phyloP scores from a whole-genome alignment of 139 green algal genomes.

The Deuterostichococcus epilithicus region DNA sequence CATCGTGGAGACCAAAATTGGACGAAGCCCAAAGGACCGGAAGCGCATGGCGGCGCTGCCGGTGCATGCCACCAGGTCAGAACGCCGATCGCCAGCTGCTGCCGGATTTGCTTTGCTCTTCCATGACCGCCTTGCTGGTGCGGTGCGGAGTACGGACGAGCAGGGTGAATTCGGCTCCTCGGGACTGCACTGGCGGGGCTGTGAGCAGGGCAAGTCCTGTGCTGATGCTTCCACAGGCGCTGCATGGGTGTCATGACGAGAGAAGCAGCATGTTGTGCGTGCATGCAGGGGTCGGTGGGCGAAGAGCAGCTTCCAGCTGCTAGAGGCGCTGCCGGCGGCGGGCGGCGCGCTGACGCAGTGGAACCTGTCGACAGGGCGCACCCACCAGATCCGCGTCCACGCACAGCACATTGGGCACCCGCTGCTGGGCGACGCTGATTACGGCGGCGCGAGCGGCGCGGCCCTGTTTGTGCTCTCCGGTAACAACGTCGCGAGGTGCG shows the following conservation, averaged over 20 bases:
- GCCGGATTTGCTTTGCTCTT: not conserved
- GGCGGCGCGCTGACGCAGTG: conserved; percentile 80
- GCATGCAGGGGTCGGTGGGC: conserved; percentile 50
- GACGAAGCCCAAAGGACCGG: conserved; percentile 57
- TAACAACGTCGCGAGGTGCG: conserved; percentile 8
- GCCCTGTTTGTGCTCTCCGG: conserved; percentile 9
- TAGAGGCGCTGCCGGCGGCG: conserved; percentile 63
- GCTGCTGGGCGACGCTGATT: conserved; percentile 85
- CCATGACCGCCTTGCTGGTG: too few relatives aligned
- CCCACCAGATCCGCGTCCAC: conserved; percentile 95
- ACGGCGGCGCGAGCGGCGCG: conserved; percentile 54
- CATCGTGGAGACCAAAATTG: conserved; percentile 70
- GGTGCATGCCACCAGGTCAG: conserved; percentile 32
- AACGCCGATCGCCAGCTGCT: not conserved
- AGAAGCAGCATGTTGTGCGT: not conserved
- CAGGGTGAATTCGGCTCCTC: too few relatives aligned
- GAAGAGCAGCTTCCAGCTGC: conserved; percentile 72
- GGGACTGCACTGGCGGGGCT: too few relatives aligned
- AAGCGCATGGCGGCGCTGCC: conserved; percentile 71
- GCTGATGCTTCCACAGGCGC: too few relatives aligned
- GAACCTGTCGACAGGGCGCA: conserved; percentile 90
- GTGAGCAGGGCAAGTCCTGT: too few relatives aligned
- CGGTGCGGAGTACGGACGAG: too few relatives aligned
- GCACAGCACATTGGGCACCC: conserved; percentile 79
- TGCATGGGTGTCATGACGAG: too few relatives aligned